Conservation (phyloP, 495 filamentous ascomycete genomes). For the Aspergillus saccharolyticus region DNA sequence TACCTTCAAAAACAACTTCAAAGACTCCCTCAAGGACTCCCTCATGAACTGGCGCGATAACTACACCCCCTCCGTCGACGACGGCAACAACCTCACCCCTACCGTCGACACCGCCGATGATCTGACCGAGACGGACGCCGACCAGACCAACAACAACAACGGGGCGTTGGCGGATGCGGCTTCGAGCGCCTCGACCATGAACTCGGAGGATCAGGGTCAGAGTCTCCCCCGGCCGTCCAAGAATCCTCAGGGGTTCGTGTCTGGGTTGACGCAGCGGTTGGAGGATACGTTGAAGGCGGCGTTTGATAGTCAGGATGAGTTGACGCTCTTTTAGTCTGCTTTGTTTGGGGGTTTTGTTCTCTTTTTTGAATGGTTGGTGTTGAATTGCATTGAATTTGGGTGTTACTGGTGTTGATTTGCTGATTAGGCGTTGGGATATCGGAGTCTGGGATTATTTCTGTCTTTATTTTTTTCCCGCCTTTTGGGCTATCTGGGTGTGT, state of each 20-base stretch:
- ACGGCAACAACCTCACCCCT: neutral
- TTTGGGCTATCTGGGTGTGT: too few relatives aligned
- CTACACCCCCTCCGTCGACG: neutral
- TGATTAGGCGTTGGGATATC: too few relatives aligned
- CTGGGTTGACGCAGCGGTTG: conserved; percentile 18
- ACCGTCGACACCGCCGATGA: neutral
- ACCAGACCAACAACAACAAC: neutral
- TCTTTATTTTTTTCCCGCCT: too few relatives aligned
- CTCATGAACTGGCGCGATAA: too few relatives aligned
- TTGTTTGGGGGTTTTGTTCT: neutral
- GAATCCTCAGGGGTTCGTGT: conserved; percentile 22
- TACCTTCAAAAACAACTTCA: too few relatives aligned
- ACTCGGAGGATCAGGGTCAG: conserved; percentile 4
- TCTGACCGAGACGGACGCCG: neutral
- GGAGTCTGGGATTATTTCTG: too few relatives aligned
- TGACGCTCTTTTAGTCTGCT: conserved; percentile 12
- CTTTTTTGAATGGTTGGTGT: neutral
- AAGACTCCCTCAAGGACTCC: too few relatives aligned
- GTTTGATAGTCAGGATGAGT: conserved; percentile 35
- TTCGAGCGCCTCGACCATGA: too few relatives aligned
- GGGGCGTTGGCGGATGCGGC: too few relatives aligned
- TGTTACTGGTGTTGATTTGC: too few relatives aligned
- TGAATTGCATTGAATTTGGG: too few relatives aligned
- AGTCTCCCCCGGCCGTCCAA: conserved; percentile 14
- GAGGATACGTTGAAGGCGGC: conserved; percentile 19